phyloP scores from a whole-genome alignment of 1,284 basidiomycete genomes.

The Melampsora americana region DNA sequence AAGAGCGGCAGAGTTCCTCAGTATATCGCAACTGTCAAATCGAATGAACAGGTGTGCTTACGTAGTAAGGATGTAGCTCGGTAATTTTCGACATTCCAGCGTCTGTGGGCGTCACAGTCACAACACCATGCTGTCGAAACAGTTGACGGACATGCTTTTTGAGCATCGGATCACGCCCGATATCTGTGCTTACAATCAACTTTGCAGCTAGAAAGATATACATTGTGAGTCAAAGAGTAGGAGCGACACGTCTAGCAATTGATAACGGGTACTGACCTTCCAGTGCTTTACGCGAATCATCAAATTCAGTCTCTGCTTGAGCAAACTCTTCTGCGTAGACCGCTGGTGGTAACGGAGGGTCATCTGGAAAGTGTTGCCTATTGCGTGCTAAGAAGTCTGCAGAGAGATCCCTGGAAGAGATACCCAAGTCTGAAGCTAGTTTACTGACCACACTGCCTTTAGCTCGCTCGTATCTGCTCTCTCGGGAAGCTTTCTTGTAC shows the following conservation, averaged over 20 bases:
- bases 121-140: constrained; percentile 72
- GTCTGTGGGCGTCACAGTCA: constrained; percentile 84
- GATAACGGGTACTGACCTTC: constrained; percentile 48
- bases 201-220: constrained; percentile 61
- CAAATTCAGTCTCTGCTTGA: constrained; percentile 61
- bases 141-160: constrained; percentile 72
- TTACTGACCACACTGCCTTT: constrained; percentile 74
- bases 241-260: neutral
- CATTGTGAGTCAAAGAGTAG: neutral
- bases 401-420: constrained; percentile 72
- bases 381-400: constrained; percentile 67
- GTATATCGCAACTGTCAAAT: neutral
- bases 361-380: constrained; percentile 67
- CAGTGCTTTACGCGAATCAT: constrained; percentile 63
- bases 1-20: neutral
- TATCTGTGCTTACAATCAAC: constrained; percentile 81
- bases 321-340: constrained; percentile 73
- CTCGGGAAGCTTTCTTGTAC: constrained; percentile 77
- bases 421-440: constrained; percentile 75
- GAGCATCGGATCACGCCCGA: constrained; percentile 87
- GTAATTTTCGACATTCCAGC: constrained; percentile 86
- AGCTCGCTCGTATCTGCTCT: constrained; percentile 77
- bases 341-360: constrained; percentile 69
- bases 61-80: constrained; percentile 81
- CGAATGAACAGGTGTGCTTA: constrained; percentile 51